Conservation (phyloP, 352 stramenopile species). For the Pythium oligandrum region DNA sequence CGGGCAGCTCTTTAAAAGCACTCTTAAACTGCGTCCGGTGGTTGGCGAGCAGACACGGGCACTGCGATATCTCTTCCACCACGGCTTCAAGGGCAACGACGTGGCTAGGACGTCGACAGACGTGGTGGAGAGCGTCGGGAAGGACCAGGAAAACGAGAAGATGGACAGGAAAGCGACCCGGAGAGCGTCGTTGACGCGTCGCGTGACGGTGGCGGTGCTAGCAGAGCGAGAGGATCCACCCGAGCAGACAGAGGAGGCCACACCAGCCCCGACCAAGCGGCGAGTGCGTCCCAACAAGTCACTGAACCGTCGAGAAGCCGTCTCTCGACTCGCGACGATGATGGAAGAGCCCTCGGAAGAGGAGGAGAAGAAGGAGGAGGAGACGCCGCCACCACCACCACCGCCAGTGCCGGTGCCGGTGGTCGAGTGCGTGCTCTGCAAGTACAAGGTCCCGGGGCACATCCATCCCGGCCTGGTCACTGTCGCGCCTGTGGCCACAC, state of each 20-base stretch:
- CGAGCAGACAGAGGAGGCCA: too few species aligned
- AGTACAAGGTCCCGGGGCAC: constrained; percentile 20
- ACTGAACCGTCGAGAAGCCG: constrained; percentile 11
- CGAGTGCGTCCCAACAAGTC: constrained; percentile 14
- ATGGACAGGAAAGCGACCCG: too few species aligned
- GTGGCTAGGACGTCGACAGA: not conserved
- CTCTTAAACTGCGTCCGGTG: constrained; percentile 59
- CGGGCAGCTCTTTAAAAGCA: constrained; percentile 64
- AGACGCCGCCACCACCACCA: not conserved
- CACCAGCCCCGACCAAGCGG: not conserved
- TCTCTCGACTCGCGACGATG: constrained; percentile 20
- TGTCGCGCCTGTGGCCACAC: not conserved
- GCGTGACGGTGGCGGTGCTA: constrained; percentile 20
- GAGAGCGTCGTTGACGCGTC: constrained; percentile 7
- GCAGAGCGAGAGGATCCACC: not conserved
- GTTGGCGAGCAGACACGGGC: constrained; percentile 47
- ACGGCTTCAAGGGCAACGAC: constrained; percentile 24
- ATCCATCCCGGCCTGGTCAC: constrained; percentile 13
- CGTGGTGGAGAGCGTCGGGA: too few species aligned
- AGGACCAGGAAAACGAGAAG: too few species aligned
- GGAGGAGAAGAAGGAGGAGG: constrained; percentile 1
- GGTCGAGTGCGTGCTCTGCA: constrained; percentile 16
- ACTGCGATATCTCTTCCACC: constrained; percentile 64
- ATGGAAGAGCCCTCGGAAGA: constrained; percentile 17
- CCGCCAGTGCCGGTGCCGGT: not conserved